Base-by-base conservation (phyloP, 164 flowering plant species). In the Sextonia rubra region DNA sequence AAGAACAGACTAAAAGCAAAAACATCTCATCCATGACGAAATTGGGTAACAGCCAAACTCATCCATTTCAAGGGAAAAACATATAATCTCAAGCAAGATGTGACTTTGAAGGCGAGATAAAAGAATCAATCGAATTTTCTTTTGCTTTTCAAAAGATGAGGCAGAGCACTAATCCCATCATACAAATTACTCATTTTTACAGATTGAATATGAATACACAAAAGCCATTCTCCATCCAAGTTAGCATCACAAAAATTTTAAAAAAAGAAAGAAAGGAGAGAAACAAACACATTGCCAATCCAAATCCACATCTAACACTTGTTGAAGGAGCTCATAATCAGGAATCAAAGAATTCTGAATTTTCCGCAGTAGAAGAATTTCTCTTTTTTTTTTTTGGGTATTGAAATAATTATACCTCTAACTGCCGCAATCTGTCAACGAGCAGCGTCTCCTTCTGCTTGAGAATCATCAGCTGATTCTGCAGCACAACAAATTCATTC, bases 371-470 rank as follows among this genome's bases (percentile, higher is more conserved):
- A 18, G 44, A 64, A 14, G 67, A 64, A 64, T 64, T 64, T 52
- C 58, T 52, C 58, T 52, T 20, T 17, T 52, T 27, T 64, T 1
- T n/a, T n/a, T n/a, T n/a, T n/a, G n/a, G n/a, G 26, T 15, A 64
- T 52, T 64, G 67, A 18, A 47, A n/a, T 47, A 4, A 52, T 60
- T 61, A 78, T 89, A 95, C 99, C 99, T 95, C 99, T 85, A 95
- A 81, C 75, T 89, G 94, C 27, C 97, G 88, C 68, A 93, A 80
- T 2, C 89, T 85, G 77, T 95, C 99, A 3, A 84, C 77, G 23
- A 95, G 90, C 29, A 81, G 77, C 81, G 82, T 81, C 68, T 93
- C 94, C 82, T 88, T 95, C 86, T 93, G 97, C 86, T 89, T 89
- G 68, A 93, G 88, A 65, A 88, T 74, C 79, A 88, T 72, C 49